phyloP scores from a whole-genome alignment of 176 grass and related monocot species.

The Triticum urartu region DNA sequence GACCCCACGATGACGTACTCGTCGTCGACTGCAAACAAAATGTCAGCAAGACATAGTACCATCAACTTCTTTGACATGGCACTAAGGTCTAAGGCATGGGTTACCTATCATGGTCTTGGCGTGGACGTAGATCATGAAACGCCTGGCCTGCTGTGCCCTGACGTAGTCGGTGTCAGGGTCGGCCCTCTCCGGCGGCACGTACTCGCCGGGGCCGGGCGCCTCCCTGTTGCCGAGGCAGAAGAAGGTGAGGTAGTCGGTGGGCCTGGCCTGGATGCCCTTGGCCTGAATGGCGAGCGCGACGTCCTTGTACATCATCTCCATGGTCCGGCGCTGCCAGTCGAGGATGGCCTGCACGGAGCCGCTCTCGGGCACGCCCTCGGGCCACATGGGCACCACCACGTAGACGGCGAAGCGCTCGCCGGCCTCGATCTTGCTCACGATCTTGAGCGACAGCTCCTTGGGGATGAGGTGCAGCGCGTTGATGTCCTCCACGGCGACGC shows the following conservation, averaged over 20 bases:
- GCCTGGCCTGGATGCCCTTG: conserved; percentile 30
- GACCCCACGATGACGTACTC: conserved; percentile 84
- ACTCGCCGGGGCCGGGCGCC: conserved; percentile 24
- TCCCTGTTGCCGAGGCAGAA: conserved; percentile 71
- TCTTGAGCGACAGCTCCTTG: conserved; percentile 67
- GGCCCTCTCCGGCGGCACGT: conserved; percentile 32
- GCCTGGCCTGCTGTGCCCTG: conserved; percentile 45
- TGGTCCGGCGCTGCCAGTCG: conserved; percentile 65
- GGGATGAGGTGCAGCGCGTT: conserved; percentile 66
- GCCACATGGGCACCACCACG: conserved; percentile 74
- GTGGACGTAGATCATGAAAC: conserved; percentile 85
- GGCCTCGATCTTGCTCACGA: conserved; percentile 55
- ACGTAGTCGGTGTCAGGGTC: conserved; percentile 43
- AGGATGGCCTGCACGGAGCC: conserved; percentile 67
- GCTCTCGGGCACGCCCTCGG: conserved; percentile 66
- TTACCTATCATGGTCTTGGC: conserved; percentile 75
- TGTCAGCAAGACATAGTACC: too few relatives aligned
- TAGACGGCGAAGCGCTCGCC: conserved; percentile 55
- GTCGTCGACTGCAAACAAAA: conserved; percentile 46
- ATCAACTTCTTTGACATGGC: background rate
- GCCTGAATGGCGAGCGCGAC: conserved; percentile 38
- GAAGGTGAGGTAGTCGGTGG: conserved; percentile 66
- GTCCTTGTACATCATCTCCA: conserved; percentile 80
- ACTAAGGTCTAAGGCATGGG: background rate
- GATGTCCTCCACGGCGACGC: conserved; percentile 38